phyloP scores from a whole-genome alignment of 1,284 basidiomycete species.

The Trichosporon inkin region DNA sequence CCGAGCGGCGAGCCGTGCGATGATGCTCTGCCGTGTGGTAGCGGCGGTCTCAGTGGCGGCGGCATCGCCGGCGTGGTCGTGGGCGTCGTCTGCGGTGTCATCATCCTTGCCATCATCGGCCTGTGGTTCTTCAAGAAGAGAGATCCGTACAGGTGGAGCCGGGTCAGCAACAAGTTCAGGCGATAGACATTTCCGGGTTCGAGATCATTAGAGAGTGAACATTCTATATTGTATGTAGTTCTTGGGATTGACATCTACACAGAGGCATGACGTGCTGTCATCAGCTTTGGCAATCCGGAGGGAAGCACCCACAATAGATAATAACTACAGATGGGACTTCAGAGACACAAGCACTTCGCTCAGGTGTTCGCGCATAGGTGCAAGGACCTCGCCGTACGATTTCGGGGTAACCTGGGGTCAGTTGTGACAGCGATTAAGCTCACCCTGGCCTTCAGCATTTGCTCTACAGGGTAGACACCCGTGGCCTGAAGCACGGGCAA shows the following conservation, averaged over 20 bases:
- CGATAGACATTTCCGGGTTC: background rate
- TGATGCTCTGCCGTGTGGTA: slow-evolving; percentile 58
- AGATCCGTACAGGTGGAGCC: background rate
- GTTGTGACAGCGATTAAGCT: background rate
- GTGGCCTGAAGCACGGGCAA: background rate
- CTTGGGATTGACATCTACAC: background rate
- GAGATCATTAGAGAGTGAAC: background rate
- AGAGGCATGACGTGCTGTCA: background rate
- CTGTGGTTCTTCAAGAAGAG: background rate
- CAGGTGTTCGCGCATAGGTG: background rate
- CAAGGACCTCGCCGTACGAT: background rate
- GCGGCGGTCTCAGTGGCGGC: slow-evolving; percentile 56
- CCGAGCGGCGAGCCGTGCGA: slow-evolving; percentile 73
- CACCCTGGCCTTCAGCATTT: background rate
- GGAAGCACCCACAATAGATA: no score
- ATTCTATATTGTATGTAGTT: background rate
- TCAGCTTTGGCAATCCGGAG: no score
- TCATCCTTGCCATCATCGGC: background rate
- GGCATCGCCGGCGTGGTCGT: slow-evolving; percentile 63
- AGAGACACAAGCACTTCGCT: background rate
- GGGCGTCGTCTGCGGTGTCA: slow-evolving; percentile 54
- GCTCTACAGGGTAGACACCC: background rate
- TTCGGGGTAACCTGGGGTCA: background rate
- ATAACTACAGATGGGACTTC: background rate
- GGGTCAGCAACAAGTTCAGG: slow-evolving; percentile 1